Conservation (phyloP, 1,139 yeast species). For the Wickerhamomyces sp. region DNA sequence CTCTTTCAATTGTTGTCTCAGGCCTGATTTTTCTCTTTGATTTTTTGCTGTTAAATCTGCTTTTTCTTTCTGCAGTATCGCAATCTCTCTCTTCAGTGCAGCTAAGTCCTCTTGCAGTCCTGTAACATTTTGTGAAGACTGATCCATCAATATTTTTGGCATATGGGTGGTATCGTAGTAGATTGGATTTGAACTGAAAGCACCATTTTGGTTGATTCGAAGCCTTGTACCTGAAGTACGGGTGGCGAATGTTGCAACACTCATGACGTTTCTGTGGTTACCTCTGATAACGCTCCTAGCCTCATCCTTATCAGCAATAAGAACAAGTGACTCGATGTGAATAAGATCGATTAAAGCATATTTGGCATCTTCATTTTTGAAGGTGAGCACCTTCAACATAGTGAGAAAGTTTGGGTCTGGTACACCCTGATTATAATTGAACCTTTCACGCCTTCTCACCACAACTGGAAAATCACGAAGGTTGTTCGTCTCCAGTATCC, state of each 20-base stretch:
- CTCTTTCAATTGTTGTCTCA: conserved; percentile 1
- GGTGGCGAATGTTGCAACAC: conserved; percentile 43
- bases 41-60: neutral
- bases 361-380: conserved; percentile 49
- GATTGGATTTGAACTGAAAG: conserved; percentile 57
- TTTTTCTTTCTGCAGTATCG: conserved; percentile 2
- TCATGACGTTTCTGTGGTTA: conserved; percentile 36
- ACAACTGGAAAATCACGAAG: conserved; percentile 36
- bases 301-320: conserved; percentile 45
- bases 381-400: conserved; percentile 54
- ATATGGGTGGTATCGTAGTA: conserved; percentile 28
- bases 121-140: conserved; percentile 17
- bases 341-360: conserved; percentile 63
- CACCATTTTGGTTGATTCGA: conserved; percentile 32
- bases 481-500: conserved; percentile 35
- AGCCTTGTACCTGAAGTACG: conserved; percentile 42
- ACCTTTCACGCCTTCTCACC: conserved; percentile 51
- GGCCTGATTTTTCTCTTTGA: conserved; percentile 2
- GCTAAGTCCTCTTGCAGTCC: conserved; percentile 21
- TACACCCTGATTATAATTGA: conserved; percentile 41
- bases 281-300: conserved; percentile 44
- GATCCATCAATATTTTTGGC: conserved; percentile 23
- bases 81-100: conserved; percentile 17
- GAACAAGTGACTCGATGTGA: conserved; percentile 52
- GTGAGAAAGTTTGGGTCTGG: conserved; percentile 38